Conservation (phyloP, 805 yeast species). For the Yamadazyma takamatsuzukensis region DNA sequence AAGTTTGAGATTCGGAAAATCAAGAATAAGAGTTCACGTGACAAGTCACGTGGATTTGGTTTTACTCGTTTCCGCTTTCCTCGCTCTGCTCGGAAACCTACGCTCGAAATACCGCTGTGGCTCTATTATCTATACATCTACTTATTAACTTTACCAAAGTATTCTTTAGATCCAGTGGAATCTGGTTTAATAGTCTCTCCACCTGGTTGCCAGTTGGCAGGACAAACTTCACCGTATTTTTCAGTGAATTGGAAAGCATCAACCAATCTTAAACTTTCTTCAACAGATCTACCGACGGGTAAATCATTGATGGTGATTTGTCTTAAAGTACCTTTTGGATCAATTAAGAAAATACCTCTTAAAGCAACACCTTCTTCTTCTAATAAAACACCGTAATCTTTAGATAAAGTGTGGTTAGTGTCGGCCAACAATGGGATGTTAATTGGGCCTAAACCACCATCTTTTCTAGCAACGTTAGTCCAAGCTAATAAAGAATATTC, state of each 20-base stretch:
- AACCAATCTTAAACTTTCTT: constrained; percentile 93
- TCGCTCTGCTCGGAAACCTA: too few species aligned
- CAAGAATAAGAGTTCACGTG: neutral
- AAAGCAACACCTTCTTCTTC: constrained; percentile 96
- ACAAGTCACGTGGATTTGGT: too few species aligned
- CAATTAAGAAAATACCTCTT: constrained; percentile 97
- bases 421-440: constrained; percentile 94
- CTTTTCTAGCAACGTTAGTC: constrained; percentile 95
- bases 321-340: constrained; percentile 92
- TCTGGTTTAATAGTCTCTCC: constrained; percentile 76
- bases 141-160: constrained; percentile 86
- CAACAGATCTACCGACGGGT: constrained; percentile 99
- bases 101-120: neutral
- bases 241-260: constrained; percentile 99
- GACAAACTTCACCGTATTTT: constrained; percentile 98
- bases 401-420: constrained; percentile 91
- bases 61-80: too few species aligned
- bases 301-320: constrained; percentile 97
- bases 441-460: constrained; percentile 97
- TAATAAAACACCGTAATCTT: constrained; percentile 95
- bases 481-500: constrained; percentile 97
- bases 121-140: neutral
- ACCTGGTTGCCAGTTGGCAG: constrained; percentile 96
- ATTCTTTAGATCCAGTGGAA: constrained; percentile 83
- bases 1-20: neutral